phyloP scores from a whole-genome alignment of 768 basidiomycete genomes.

The Leccinum broughii region DNA sequence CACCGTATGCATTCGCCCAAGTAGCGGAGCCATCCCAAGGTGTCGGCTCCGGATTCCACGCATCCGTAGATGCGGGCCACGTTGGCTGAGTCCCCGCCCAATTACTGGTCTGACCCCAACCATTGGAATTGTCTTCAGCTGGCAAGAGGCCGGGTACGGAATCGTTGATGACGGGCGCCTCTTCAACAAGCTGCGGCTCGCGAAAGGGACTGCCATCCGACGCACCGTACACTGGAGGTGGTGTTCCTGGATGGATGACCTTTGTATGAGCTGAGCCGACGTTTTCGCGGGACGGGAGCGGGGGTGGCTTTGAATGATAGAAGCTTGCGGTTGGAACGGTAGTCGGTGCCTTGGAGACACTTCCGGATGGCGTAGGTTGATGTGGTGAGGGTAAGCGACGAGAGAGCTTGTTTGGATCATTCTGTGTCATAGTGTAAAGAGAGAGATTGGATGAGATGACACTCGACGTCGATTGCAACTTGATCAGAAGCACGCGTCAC shows the following conservation, averaged over 20 bases:
- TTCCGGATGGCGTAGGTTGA: conserved; percentile 41
- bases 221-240: conserved; percentile 30
- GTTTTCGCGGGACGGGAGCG: conserved; percentile 36
- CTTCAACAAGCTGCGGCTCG: conserved; percentile 56
- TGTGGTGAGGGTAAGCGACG: conserved; percentile 38
- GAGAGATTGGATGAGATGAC: conserved; percentile 5
- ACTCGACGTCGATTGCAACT: conserved; percentile 20
- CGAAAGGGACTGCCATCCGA: conserved; percentile 39
- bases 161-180: conserved; percentile 38
- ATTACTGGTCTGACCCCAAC: conserved; percentile 18
- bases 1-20: conserved; percentile 27
- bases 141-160: conserved; percentile 41
- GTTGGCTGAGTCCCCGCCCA: conserved; percentile 17
- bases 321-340: conserved; percentile 31
- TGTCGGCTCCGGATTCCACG: conserved; percentile 23
- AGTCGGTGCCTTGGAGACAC: conserved; percentile 31
- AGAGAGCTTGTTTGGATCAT: conserved; percentile 41
- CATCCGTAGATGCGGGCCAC: conserved; percentile 17
- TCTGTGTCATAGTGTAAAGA: conserved; percentile 44
- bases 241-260: conserved; percentile 30
- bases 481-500: conserved; percentile 31
- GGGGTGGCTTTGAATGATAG: conserved; percentile 36
- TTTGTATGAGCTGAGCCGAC: conserved; percentile 40
- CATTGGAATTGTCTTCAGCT: conserved; percentile 27
- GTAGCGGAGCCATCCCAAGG: conserved; percentile 27